These are phyloP conservation scores for Litsea cubeba DNA, from an alignment of 164 flowering plant genomes.

Conservation along the genomic window DNA sequence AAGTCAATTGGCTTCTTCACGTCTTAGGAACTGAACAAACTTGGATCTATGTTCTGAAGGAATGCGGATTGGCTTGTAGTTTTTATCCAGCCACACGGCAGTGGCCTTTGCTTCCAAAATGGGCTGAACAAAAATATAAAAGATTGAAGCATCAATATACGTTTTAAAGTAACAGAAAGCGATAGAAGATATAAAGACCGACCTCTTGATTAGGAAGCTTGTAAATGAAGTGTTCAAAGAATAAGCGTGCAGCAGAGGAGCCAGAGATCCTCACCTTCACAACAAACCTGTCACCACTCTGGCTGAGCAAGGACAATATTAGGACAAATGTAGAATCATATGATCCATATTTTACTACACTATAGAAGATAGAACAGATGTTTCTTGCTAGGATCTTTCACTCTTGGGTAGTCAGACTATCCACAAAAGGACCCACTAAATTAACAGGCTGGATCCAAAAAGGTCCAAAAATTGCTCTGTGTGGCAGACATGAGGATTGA, in stretches of 20 bases:
- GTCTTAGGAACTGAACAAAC: slow-evolving; percentile 42
- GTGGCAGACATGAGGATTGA: too few species aligned
- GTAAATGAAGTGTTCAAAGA: slow-evolving; percentile 70
- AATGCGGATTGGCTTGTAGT: slow-evolving; percentile 71
- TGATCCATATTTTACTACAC: background rate
- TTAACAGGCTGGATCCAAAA: too few species aligned
- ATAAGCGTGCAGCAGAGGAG: slow-evolving; percentile 70
- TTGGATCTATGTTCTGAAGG: slow-evolving; percentile 63
- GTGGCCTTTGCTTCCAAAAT: slow-evolving; percentile 74
- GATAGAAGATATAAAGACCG: background rate
- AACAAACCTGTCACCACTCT: slow-evolving; percentile 88
- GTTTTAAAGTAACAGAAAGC: background rate
- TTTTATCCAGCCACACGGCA: slow-evolving; percentile 76
- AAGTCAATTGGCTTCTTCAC: slow-evolving; percentile 13
- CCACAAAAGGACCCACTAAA: too few species aligned
- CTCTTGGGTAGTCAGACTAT: too few species aligned
- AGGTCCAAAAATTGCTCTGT: too few species aligned
- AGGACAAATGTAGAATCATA: slow-evolving; percentile 1
- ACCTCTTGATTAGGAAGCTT: slow-evolving; percentile 88
- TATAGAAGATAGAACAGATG: too few species aligned
- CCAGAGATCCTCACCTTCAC: slow-evolving; percentile 76
- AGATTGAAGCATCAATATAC: background rate
- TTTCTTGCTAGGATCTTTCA: too few species aligned
- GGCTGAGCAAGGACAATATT: slow-evolving; percentile 13
- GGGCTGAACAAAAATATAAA: slow-evolving; percentile 35